These are phyloP conservation scores for Exophiala spinifera DNA, from an alignment of 2,329 filamentous ascomycete genomes.

Conservation along the genomic window DNA sequence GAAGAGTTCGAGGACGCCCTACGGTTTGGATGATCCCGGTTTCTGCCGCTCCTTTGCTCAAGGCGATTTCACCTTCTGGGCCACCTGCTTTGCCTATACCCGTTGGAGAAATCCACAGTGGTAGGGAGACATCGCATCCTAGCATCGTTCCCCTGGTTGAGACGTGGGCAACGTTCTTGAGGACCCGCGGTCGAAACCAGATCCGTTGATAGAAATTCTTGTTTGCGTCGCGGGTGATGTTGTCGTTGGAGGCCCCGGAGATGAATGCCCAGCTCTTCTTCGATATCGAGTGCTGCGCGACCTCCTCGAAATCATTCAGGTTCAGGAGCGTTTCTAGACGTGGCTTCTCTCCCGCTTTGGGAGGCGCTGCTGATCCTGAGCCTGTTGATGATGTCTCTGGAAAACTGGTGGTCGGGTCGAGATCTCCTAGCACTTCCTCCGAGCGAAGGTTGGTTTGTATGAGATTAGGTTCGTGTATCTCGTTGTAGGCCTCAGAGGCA, in stretches of 20 bases:
- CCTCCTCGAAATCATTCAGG: slow-evolving; percentile 24
- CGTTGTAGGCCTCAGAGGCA: slow-evolving; percentile 45
- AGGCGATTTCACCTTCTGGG: slow-evolving; percentile 44
- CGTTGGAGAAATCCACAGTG: slow-evolving; percentile 25
- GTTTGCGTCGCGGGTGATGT: slow-evolving; percentile 22
- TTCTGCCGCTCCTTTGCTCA: slow-evolving; percentile 31
- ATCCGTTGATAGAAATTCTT: slow-evolving; percentile 40
- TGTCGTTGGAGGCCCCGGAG: slow-evolving; percentile 28
- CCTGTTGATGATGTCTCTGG: slow-evolving; percentile 6
- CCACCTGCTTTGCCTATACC: slow-evolving; percentile 43
- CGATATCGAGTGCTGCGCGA: slow-evolving; percentile 17
- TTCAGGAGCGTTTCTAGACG: slow-evolving; percentile 23
- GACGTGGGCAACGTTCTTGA: slow-evolving; percentile 41
- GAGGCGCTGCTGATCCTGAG: not conserved
- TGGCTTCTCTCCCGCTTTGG: slow-evolving; percentile 29
- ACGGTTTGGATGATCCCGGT: slow-evolving; percentile 40
- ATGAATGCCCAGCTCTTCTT: slow-evolving; percentile 32
- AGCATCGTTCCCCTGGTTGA: slow-evolving; percentile 35
- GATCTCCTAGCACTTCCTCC: slow-evolving; percentile 9
- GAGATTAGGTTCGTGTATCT: slow-evolving; percentile 40
- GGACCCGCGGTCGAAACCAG: slow-evolving; percentile 46
- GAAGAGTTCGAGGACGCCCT: too few relatives aligned
- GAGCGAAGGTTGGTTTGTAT: slow-evolving; percentile 39
- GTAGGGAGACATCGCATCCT: slow-evolving; percentile 20
- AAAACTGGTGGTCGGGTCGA: slow-evolving; percentile 11